Evolutionary conservation across 1,284 basidiomycete species (phyloP), one percentile per base, ranked within the genome.

Genomic region (Macrocystidia cucumis): DNA sequence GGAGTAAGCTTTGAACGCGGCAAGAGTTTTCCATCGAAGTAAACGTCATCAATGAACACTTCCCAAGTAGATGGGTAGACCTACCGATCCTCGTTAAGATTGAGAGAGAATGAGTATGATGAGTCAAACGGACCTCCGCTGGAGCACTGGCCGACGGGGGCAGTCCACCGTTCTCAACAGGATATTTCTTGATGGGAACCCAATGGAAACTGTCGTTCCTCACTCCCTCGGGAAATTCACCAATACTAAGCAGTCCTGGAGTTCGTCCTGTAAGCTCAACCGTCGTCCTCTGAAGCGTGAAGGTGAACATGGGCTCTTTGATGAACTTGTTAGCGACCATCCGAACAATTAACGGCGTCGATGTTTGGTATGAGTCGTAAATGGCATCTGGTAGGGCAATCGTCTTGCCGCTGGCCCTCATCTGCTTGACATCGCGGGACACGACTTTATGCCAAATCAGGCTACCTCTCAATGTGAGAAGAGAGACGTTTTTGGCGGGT

Each of bases 21-120:
- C 6, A 80, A 54, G 42, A 56, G 59, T 40, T 62, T 46, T 16
- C 72, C 74, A 44, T 78, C 72, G 11, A 80, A 58, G 49, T 56
- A 74, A 4, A 80, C 72, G 30, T 58, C 73, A 35, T 76, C 73
- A n/a, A 80, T 50, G 21, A 63, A 65, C 11, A 78, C 54, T 48
- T 78, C 76, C 77, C 76, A 78, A 8, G 67, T 61, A 11, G 70
- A 66, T 9, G 55, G 56, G 38, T 55, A 59, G 20, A 43, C 39
- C 54, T 58, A 21, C 16, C 11, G 12, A n/a, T n/a, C 16, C 12
- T 9, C 8, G 19, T 44, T 13, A 41, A 29, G 21, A 1, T 38
- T n/a, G n/a, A 12, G 3, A 7, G 4, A 12, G 1, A n/a, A 6
- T 27, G 23, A 18, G 16, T n/a, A 37, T 30, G 24, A 6, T 2